Conservation (phyloP, 2,329 filamentous ascomycete species). For the Aspergillus novofumigatus region DNA sequence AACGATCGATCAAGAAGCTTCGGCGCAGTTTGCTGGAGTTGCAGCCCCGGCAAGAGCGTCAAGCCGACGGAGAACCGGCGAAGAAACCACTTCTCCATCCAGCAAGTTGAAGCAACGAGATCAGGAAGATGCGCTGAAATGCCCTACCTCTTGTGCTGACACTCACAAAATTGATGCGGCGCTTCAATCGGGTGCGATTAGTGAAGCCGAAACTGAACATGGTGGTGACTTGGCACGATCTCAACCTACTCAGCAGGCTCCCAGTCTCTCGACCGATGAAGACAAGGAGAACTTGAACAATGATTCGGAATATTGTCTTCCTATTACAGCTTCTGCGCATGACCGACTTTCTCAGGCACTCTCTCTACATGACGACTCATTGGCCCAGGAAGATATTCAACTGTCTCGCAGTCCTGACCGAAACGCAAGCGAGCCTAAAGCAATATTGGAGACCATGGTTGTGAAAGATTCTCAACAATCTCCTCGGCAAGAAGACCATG, state of each 20-base stretch:
- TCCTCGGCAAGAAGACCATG: constrained; percentile 14
- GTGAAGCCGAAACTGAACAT: constrained; percentile 46
- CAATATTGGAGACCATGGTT: constrained; percentile 30
- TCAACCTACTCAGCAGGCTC: constrained; percentile 25
- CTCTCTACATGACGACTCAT: constrained; percentile 21
- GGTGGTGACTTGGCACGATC: constrained; percentile 36
- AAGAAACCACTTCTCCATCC: constrained; percentile 1
- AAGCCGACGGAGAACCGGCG: constrained; percentile 4
- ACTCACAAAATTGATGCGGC: constrained; percentile 16
- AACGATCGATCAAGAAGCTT: constrained; percentile 31
- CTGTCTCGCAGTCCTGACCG: constrained; percentile 1
- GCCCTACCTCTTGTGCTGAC: constrained; percentile 13
- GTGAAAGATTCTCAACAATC: constrained; percentile 38
- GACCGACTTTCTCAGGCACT: constrained; percentile 37
- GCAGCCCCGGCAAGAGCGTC: constrained; percentile 28
- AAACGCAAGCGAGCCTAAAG: constrained; percentile 7
- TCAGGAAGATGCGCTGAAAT: constrained; percentile 7
- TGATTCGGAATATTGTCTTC: constrained; percentile 21
- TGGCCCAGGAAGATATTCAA: constrained; percentile 2
- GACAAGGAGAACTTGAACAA: constrained; percentile 45
- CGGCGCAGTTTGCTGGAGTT: constrained; percentile 32
- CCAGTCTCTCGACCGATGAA: constrained; percentile 35
- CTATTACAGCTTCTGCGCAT: constrained; percentile 32
- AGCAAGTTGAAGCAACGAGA: constrained; percentile 3
- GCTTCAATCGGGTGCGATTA: constrained; percentile 22